Percentiles rank a stretch among this genome's conserved stretches.
These are phyloP conservation scores for Apiospora malaysiana DNA, from an alignment of 2,329 filamentous ascomycete species.

Conservation along the genomic window DNA sequence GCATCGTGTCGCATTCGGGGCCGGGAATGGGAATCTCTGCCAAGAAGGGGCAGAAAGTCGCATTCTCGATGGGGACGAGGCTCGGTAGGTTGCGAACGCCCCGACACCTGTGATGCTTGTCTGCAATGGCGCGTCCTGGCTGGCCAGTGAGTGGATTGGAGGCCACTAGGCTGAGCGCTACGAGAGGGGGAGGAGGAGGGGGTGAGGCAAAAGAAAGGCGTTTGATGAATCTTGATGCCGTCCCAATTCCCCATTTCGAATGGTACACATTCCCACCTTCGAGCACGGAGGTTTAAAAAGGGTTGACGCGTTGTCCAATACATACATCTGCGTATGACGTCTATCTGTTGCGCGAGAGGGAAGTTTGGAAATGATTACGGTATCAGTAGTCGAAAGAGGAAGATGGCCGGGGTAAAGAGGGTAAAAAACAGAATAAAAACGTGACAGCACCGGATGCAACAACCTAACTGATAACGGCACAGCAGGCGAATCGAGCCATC, in stretches of 20 bases:
- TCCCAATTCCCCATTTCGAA: background rate
- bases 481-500: background rate
- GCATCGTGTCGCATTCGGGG: slow-evolving; percentile 2
- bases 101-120: slow-evolving; percentile 13
- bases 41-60: slow-evolving; percentile 13
- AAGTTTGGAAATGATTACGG: background rate
- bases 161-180: background rate
- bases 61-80: slow-evolving; percentile 14
- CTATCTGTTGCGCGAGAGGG: background rate
- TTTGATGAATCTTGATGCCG: slow-evolving; percentile 6
- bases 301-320: background rate
- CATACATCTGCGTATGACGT: background rate
- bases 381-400: background rate
- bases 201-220: background rate
- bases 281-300: background rate
- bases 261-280: slow-evolving; percentile 4
- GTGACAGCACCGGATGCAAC: background rate
- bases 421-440: background rate
- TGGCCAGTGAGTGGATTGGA: background rate
- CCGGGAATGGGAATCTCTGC: slow-evolving; percentile 6
- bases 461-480: background rate
- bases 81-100: slow-evolving; percentile 13
- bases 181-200: background rate
- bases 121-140: slow-evolving; percentile 6
- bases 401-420: background rate